Percentiles rank a stretch among this genome's conserved stretches.
Conservation (phyloP, 257 asterid genomes). For the Solanum bulbocastanum region DNA sequence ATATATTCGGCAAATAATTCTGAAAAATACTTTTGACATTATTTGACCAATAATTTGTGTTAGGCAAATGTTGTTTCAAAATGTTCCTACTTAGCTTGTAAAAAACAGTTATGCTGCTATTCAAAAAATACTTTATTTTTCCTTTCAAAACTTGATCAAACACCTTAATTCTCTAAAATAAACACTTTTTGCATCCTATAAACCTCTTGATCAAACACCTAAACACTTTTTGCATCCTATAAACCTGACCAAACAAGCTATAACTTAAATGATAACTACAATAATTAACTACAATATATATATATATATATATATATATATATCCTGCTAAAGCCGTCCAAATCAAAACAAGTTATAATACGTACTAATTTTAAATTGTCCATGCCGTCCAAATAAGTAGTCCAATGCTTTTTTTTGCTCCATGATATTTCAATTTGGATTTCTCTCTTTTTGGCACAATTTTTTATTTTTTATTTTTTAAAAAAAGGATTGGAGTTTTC, state of each 20-base stretch:
- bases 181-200: not conserved
- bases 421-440: not conserved
- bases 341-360: not conserved
- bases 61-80: not conserved
- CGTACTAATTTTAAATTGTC: not conserved
- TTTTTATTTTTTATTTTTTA: not conserved
- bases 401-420: not conserved
- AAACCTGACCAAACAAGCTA: not conserved
- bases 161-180: not conserved
- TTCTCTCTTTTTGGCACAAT: not conserved
- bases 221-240: not conserved
- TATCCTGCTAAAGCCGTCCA: not conserved
- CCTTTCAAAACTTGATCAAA: rapidly evolving
- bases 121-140: not conserved
- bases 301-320: not conserved
- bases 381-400: not conserved
- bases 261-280: not conserved
- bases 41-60: not conserved
- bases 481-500: not conserved
- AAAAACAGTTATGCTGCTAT: not conserved
- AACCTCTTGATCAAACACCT: not conserved
- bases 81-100: not conserved
- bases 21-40: not conserved
- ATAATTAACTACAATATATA: not conserved
- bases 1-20: not conserved